Conservation (phyloP, 2,329 filamentous ascomycete species). For the Chrysoporthe austroafricana region DNA sequence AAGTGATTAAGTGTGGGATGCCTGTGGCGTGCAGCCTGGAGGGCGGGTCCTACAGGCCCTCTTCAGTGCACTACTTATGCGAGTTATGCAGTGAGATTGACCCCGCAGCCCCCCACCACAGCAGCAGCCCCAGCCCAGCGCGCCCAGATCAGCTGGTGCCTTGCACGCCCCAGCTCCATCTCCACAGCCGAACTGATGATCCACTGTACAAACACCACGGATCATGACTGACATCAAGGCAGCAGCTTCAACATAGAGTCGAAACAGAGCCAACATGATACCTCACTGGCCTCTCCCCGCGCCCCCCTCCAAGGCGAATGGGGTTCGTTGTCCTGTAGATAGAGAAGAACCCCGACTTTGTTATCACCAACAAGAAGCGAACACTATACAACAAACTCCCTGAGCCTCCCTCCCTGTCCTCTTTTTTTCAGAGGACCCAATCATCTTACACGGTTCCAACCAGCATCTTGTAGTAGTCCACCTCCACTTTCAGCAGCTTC, state of each 20-base stretch:
- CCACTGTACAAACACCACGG: neutral
- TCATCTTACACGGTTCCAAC: constrained; percentile 6
- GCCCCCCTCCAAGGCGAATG: neutral
- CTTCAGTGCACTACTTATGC: no score
- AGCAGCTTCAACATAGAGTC: neutral
- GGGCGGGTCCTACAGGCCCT: no score
- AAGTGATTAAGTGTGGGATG: no score
- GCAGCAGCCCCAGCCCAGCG: neutral
- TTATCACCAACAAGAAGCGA: neutral
- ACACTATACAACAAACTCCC: neutral
- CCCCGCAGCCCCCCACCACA: constrained; percentile 1
- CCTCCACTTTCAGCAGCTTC: constrained; percentile 8
- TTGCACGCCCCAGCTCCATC: no score
- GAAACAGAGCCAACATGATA: neutral
- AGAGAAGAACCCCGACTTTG: neutral
- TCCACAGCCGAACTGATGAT: neutral
- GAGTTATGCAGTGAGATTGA: neutral
- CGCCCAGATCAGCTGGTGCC: neutral
- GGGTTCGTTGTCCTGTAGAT: no score
- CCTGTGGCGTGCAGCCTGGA: no score
- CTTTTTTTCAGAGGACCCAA: neutral
- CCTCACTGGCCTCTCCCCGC: no score
- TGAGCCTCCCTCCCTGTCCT: neutral
- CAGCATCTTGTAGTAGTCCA: neutral
- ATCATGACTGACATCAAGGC: neutral